Evolutionary conservation across 2,329 filamentous ascomycete genomes (phyloP), one percentile per base, ranked within the genome.

Genomic region (Trichophaea hybrida): DNA sequence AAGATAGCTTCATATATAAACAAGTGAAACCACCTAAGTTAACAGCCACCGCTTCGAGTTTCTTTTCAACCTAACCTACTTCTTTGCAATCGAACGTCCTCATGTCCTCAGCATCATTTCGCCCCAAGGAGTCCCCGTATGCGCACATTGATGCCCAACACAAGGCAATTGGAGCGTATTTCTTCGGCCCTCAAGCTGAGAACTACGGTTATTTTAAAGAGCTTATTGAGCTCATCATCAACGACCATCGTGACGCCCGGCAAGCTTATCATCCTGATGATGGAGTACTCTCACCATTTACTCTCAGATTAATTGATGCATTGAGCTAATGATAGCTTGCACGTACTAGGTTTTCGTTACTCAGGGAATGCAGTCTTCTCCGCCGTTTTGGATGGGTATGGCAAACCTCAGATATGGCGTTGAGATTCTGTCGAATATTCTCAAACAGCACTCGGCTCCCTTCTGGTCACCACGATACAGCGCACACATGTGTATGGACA

Each of bases 401-500:
- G 61, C 68, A 0, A 72, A 71, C 46, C 68, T 76, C 15, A 65
- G 66, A 17, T 69, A 69, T 7, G 72, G 71, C 2, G 69, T 75
- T 1, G 61, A 68, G 37, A 70, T 70, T 49, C 70, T 72, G 1
- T 70, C 73, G 3, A 15, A 13, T 12, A 65, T 75, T 7, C 65
- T 77, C 1, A 74, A 73, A n/a, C 69, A 71, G 49, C 70, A 73
- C 53, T 75, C 73, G 1, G 73, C 76, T 5, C 75, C 75, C 0
- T 76, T 75, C 64, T 77, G 74, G 73, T 75, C 72, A 0, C 73
- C 75, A 1, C 71, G 74, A 0, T 77, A 77, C 65, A 70, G 75
- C 51, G 75, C 69, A 2, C 75, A 77, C 58, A 77, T 77, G 75
- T 72, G 52, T n/a, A n/a, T n/a, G n/a, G n/a, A n/a, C n/a, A n/a